Evolutionary conservation across 2,329 filamentous ascomycete genomes (phyloP), one percentile per base, ranked within the genome.

Genomic region (Anthostomella pinea): DNA sequence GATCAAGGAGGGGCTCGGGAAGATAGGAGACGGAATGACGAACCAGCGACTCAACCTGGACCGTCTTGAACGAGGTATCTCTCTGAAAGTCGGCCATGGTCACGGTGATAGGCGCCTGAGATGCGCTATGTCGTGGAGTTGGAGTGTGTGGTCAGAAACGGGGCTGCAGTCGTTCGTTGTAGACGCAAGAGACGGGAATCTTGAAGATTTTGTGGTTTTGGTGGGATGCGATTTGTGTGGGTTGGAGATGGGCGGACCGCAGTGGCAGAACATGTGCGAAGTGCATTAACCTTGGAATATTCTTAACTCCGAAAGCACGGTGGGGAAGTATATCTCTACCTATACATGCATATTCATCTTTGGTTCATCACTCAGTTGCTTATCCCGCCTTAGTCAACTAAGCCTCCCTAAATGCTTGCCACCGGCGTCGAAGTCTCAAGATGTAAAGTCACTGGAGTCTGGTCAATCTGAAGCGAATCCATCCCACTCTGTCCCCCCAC

Each of bases 21-120:
- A 58, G 59, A 62, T n/a, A 62, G 63, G 62, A 61, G 60, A 56
- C 57, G 44, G 42, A 43, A 47, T 40, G 49, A 67, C 82, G 64
- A 77, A 95, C 91, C 75, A 97, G 75, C 59, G 91, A 88, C 75
- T 95, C 90, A 62, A 97, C 84, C 74, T 95, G 88, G 58, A 96
- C 87, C 67, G 87, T 78, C 75, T 83, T 85, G 68, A 94, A 77
- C 65, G 86, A 79, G 64, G 69, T 68, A 64, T 87, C 82, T 70
- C 81, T 85, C 45, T 62, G 54, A 56, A 65, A 59, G 51, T 82
- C 78, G 53, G 70, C 75, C 78, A 82, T 81, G 52, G 60, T 77
- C n/a, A 30, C 56, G 51, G 53, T 52, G 53, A 37, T 20, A 17
- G 15, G 14, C 16, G 11, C 14, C 13, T 23, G 19, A 22, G 11